Percentiles rank a stretch among this genome's conserved stretches.
phyloP scores from a whole-genome alignment of 371 early-diverging fungal genomes.

The Mortierella sp. region DNA sequence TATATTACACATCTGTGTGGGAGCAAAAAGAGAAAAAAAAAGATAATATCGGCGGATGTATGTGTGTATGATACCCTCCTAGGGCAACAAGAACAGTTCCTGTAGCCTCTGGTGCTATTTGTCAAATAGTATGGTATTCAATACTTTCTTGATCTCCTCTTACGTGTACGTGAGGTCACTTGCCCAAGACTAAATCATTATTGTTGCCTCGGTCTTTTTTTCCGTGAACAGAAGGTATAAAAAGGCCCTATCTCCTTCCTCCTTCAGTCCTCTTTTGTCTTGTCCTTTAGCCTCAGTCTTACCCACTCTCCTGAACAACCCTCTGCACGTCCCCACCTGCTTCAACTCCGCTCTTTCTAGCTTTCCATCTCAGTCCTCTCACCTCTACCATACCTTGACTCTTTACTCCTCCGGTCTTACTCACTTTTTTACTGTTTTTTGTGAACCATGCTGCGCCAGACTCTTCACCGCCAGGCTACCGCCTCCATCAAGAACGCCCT shows the following conservation, averaged over 20 bases:
- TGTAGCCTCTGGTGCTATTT: too few relatives aligned
- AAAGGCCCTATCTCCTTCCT: neutral
- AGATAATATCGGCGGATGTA: too few relatives aligned
- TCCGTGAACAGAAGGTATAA: too few relatives aligned
- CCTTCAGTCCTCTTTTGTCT: neutral
- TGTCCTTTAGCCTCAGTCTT: neutral
- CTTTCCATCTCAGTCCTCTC: neutral
- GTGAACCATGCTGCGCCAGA: conserved; percentile 38
- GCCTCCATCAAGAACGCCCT: conserved; percentile 35
- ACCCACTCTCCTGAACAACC: neutral
- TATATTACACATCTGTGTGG: neutral
- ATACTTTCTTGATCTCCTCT: too few relatives aligned
- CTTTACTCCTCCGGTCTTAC: neutral
- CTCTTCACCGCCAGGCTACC: conserved; percentile 27
- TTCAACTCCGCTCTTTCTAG: neutral
- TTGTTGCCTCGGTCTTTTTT: too few relatives aligned
- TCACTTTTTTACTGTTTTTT: neutral
- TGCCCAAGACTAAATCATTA: too few relatives aligned
- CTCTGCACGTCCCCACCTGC: neutral
- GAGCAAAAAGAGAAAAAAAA: too few relatives aligned
- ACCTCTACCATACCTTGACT: neutral
- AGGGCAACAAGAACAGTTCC: too few relatives aligned
- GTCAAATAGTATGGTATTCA: too few relatives aligned
- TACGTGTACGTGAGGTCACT: too few relatives aligned
- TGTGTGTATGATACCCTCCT: too few relatives aligned